A percentile compares a stretch with the other conserved stretches of the same genome.
Evolutionary conservation across 164 flowering plant genomes (phyloP).

Genomic region (Warburgia ugandensis): DNA sequence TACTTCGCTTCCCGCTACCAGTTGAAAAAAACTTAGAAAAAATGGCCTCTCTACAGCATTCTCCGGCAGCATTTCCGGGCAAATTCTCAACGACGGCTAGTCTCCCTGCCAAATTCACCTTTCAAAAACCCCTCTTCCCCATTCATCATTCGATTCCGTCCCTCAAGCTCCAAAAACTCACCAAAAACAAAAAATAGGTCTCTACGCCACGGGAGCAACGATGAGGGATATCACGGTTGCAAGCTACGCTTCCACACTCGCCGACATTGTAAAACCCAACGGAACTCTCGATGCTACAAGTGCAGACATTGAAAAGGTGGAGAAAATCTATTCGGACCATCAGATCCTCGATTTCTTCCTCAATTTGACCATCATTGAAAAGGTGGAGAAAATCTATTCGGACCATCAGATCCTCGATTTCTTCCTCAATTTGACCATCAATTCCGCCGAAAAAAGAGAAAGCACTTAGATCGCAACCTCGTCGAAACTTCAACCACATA

Average conservation of each 20-base stretch:
- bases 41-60: conserved; percentile 34
- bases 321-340: conserved; percentile 44
- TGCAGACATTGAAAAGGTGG: conserved; percentile 60
- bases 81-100: conserved; percentile 19
- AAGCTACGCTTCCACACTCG: conserved; percentile 71
- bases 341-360: conserved; percentile 44
- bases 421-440: conserved; percentile 53
- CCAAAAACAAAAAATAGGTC: conserved; percentile 10
- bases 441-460: conserved; percentile 35
- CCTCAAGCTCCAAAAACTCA: conserved; percentile 16
- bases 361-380: too few species aligned
- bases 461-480: conserved; percentile 29
- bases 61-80: conserved; percentile 36
- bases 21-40: neutral
- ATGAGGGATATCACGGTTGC: conserved; percentile 52
- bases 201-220: conserved; percentile 27
- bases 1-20: neutral
- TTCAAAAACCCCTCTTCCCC: conserved; percentile 26
- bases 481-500: conserved; percentile 41
- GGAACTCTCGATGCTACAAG: conserved; percentile 57
- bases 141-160: conserved; percentile 34
- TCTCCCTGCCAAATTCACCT: neutral
- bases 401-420: conserved; percentile 32
- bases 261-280: conserved; percentile 58
- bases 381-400: conserved; percentile 51